These are phyloP conservation scores for Solanum bukasovii DNA, from an alignment of 257 asterid species.

Conservation along the genomic window DNA sequence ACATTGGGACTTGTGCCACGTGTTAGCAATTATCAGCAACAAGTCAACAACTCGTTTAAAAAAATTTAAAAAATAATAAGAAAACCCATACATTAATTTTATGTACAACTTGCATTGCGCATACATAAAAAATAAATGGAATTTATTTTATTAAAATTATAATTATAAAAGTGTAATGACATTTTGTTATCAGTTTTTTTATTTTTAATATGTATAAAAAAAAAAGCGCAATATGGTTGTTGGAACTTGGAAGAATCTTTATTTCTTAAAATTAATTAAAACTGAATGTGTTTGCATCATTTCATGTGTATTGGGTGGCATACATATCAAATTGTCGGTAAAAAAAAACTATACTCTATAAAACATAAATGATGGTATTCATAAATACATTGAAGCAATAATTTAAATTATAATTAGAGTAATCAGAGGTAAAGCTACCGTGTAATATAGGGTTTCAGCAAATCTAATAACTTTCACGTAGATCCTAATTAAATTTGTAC, in stretches of 20 bases:
- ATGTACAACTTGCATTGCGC: not conserved
- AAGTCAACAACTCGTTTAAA: not conserved
- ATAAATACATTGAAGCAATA: not conserved
- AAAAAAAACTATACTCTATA: not conserved
- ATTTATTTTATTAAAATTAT: not conserved
- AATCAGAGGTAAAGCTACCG: not conserved
- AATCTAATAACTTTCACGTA: no score
- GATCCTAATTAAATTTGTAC: not conserved
- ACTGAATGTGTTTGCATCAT: not conserved
- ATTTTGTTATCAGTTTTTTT: not conserved
- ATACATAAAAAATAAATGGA: not conserved
- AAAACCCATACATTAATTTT: not conserved
- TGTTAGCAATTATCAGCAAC: not conserved
- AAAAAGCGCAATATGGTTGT: not conserved
- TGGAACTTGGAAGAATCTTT: not conserved
- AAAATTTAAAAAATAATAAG: rapidly evolving
- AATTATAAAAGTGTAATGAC: not conserved
- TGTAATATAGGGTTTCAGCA: no score
- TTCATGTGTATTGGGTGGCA: not conserved
- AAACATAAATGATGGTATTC: not conserved
- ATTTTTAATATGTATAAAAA: not conserved
- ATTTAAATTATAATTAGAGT: not conserved
- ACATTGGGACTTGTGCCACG: not conserved
- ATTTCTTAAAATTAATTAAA: not conserved
- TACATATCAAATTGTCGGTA: not conserved